A percentile compares a stretch with the other conserved stretches of the same genome.
These are phyloP conservation scores for Coniochaeta sp. DNA, from an alignment of 2,329 filamentous ascomycete species.

Conservation along the genomic window DNA sequence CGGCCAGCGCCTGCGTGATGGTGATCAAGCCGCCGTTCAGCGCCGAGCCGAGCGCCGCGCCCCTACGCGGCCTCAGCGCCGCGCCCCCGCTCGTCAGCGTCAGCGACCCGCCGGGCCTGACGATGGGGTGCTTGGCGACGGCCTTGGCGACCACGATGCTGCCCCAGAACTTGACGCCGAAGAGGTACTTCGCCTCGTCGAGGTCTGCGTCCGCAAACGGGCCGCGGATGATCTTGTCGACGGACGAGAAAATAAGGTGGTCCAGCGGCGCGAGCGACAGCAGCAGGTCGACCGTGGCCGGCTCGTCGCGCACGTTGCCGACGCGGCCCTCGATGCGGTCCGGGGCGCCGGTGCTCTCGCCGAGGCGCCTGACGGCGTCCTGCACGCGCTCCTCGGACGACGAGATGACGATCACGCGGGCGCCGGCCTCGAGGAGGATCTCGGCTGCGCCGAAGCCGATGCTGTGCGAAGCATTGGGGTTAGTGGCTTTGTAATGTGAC, in stretches of 20 bases:
- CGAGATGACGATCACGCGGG: conserved; percentile 25
- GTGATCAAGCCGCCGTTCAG: conserved; percentile 21
- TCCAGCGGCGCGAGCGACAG: conserved; percentile 24
- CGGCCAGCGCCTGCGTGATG: conserved; percentile 18
- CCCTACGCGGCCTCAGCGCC: conserved; percentile 25
- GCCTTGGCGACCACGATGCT: conserved; percentile 26
- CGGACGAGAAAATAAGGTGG: conserved; percentile 28
- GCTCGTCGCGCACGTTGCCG: conserved; percentile 26
- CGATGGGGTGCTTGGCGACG: conserved; percentile 26
- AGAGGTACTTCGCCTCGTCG: conserved; percentile 24
- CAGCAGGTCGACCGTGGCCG: conserved; percentile 21
- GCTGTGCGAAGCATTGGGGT: conserved; percentile 12
- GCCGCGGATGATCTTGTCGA: conserved; percentile 30
- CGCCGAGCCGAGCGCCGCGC: conserved; percentile 25
- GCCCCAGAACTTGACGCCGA: conserved; percentile 33
- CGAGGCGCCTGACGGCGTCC: conserved; percentile 21
- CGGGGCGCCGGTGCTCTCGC: too few relatives aligned
- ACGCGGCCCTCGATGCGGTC: conserved; percentile 21
- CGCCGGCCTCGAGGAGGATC: conserved; percentile 26
- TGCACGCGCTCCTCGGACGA: conserved; percentile 22
- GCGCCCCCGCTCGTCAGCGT: conserved; percentile 28
- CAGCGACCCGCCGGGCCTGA: conserved; percentile 26
- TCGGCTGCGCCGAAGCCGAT: conserved; percentile 31
- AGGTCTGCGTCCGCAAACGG: conserved; percentile 23
- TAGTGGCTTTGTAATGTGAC: background rate